Evolutionary conservation across 768 basidiomycete species (phyloP), one percentile per base, ranked within the genome.

Genomic region (Tremella yokohamensis): DNA sequence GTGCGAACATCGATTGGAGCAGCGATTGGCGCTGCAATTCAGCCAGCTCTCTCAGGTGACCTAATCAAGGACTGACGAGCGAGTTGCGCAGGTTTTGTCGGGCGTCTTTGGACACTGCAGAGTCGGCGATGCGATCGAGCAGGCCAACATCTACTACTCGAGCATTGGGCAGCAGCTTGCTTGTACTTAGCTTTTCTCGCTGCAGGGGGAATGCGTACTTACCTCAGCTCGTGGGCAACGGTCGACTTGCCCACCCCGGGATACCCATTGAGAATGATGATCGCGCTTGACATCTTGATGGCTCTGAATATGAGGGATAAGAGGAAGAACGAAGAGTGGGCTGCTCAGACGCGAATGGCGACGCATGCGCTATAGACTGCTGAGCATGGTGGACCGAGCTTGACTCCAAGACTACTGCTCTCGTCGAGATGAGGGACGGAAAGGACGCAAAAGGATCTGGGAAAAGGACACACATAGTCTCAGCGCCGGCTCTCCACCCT

Each of bases 141-240:
- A 45, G 22, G 22, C n/a, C n/a, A 15, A 45, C 44, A 29, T 58
- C 57, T 20, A 58, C 18, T 7, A 58, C 13, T 20, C 19, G 16
- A 9, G 57, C 49, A 47, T 58, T 44, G 12, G 57, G 57, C 3
- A 58, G 49, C 15, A 58, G 39, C 29, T 58, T 52, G 11, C 57
- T 18, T 15, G 3, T 45, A 45, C n/a, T 45, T 22, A 45, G 42
- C 22, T 6, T 45, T 26, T 42, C 20, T 51, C n/a, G 3, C 16
- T 18, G 40, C n/a, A 26, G 34, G 22, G 11, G 13, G 13, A 16
- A 25, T 2, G 7, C 16, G 56, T 9, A 52, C 57, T 44, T 25
- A 58, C 57, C 39, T 49, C 22, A 58, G 40, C 34, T 52, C 57
- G 15, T 52, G 37, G 3, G 57, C 57, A 12, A 52, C 57, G n/a